Conservation (phyloP, 2,329 filamentous ascomycete species). For the Scedosporium boydii region DNA sequence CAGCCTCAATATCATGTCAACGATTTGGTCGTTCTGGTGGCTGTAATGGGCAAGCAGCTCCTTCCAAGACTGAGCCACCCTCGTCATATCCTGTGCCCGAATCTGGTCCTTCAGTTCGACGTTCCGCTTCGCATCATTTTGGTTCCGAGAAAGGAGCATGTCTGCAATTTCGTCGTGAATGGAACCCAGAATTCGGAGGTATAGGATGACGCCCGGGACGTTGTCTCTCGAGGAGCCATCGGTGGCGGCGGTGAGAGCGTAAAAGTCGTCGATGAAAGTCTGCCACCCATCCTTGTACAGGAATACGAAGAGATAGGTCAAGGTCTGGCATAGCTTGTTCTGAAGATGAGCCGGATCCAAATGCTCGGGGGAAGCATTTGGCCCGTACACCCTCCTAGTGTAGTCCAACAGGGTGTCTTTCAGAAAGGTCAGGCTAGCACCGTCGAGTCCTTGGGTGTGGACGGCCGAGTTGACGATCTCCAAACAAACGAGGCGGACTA, state of each 20-base stretch:
- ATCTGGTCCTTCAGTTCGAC: slow-evolving; percentile 86
- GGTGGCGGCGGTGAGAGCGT: slow-evolving; percentile 59
- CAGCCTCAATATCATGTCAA: slow-evolving; percentile 84
- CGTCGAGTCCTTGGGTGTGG: slow-evolving; percentile 67
- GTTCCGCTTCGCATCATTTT: slow-evolving; percentile 73
- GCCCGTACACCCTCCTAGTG: slow-evolving; percentile 64
- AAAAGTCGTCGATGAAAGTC: slow-evolving; percentile 82
- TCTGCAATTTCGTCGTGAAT: slow-evolving; percentile 98
- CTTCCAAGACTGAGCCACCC: slow-evolving; percentile 84
- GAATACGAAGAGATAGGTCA: slow-evolving; percentile 86
- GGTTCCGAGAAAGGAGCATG: slow-evolving; percentile 70
- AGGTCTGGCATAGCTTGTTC: slow-evolving; percentile 93
- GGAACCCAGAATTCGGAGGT: slow-evolving; percentile 77
- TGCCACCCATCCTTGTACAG: slow-evolving; percentile 83
- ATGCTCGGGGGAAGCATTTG: slow-evolving; percentile 41
- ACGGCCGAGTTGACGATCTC: slow-evolving; percentile 92
- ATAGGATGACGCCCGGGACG: slow-evolving; percentile 67
- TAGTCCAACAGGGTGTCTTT: slow-evolving; percentile 78
- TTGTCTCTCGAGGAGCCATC: slow-evolving; percentile 58
- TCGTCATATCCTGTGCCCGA: slow-evolving; percentile 75
- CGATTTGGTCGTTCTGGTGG: slow-evolving; percentile 58
- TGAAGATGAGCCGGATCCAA: slow-evolving; percentile 71
- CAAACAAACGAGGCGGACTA: slow-evolving; percentile 79
- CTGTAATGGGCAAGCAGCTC: slow-evolving; percentile 75
- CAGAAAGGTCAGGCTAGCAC: slow-evolving; percentile 61